These are phyloP conservation scores for Didymella exigua DNA, from an alignment of 2,329 filamentous ascomycete species.

Conservation along the genomic window DNA sequence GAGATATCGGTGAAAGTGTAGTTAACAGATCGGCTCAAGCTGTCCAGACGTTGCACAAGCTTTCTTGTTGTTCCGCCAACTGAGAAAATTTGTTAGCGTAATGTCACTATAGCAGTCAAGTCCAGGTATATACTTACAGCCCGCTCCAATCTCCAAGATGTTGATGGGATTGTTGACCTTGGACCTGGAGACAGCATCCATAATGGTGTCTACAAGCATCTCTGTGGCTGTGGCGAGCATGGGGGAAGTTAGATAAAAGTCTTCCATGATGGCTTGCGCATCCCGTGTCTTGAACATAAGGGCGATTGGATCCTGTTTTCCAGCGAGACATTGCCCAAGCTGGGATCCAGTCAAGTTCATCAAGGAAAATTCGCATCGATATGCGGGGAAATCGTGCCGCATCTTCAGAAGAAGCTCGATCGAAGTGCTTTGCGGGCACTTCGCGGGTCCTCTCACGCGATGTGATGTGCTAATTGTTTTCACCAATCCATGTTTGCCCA, in stretches of 20 bases:
- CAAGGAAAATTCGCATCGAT: not conserved
- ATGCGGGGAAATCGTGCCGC: not conserved
- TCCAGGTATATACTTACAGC: not conserved
- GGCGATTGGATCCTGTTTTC: not conserved
- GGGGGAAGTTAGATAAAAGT: constrained; percentile 23
- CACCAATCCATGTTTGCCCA: constrained; percentile 14
- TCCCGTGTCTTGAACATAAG: not conserved
- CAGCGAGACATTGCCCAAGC: not conserved
- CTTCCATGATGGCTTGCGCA: constrained; percentile 19
- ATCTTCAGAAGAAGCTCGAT: not conserved
- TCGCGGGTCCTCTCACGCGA: not conserved
- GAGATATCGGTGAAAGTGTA: constrained; percentile 29
- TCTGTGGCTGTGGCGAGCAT: constrained; percentile 26
- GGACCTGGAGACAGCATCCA: not conserved
- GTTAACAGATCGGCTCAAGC: not conserved
- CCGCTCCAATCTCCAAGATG: not conserved
- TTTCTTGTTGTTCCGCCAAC: not conserved
- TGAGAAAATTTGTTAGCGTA: not conserved
- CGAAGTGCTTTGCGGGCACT: not conserved
- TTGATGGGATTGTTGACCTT: not conserved
- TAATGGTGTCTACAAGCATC: constrained; percentile 18
- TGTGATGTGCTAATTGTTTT: not conserved
- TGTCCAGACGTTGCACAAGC: constrained; percentile 11
- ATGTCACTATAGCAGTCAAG: not conserved
- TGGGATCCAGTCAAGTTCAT: not conserved